Evolutionary conservation across 208 protist species (phyloP), one percentile per base, ranked within the genome.

Genomic region (Trypanosomatidae sp.): DNA sequence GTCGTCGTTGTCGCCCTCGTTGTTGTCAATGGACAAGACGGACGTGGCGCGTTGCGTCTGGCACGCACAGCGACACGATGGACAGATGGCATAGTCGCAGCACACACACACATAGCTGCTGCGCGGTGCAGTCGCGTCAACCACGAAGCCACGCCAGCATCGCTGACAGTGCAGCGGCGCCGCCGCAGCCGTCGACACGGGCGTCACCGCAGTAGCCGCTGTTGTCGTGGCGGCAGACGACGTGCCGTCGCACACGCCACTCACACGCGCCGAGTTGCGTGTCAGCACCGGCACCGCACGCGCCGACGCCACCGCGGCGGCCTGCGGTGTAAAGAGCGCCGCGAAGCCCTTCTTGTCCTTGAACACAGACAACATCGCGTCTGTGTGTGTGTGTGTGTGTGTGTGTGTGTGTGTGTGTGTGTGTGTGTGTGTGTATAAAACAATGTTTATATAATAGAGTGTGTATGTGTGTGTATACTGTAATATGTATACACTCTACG

Each of bases 281-380:
- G 30, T 15, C 11, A 35, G 30, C 30, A 35, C 11, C n/a, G 30
- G n/a, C 30, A n/a, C 11, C 11, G 11, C n/a, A 35, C 30, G 30
- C n/a, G 30, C 30, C n/a, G 30, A 35, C 11, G 11, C 27, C 35
- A 40, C 30, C n/a, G 19, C 41, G n/a, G 43, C 42, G 8, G 39
- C 48, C 33, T 35, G 45, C 4, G 50, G 46, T 3, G 54, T 53
- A 48, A 82, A 83, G 28, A 79, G 64, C 44, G 61, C 62, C 25
- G 57, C 59, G 43, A 83, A 81, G 28, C 70, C 70, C 43, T 71
- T 71, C 44, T 83, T 81, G 6, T 63, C 61, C 39, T 79, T 80
- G 27, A 82, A 74, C 68, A 81, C 73, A 3, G 69, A 80, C 25
- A 80, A 18, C 77, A 88, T 88, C 1, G 5, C 53, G 16, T 33